Percentiles rank a stretch among this genome's conserved stretches.
Evolutionary conservation across 1,284 basidiomycete genomes (phyloP).

Genomic region (Fomitopsis betulina): DNA sequence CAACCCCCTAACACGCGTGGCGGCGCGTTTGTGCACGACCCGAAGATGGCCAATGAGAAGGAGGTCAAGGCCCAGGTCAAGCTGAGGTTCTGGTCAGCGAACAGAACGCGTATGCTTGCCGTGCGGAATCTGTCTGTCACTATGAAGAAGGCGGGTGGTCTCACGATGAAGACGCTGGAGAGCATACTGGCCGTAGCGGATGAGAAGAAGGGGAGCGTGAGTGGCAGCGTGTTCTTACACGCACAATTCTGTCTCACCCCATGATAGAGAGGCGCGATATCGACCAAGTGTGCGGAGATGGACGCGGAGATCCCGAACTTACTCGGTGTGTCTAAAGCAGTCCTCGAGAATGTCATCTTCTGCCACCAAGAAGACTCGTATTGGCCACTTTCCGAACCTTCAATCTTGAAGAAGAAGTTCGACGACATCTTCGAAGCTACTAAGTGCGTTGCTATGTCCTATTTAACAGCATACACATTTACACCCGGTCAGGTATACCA

Average conservation of each 20-base stretch:
- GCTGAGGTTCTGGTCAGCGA: conserved; percentile 88
- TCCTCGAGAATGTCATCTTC: conserved; percentile 98
- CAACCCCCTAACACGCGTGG: conserved; percentile 97
- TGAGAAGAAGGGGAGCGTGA: conserved; percentile 71
- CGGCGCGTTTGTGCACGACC: conserved; percentile 97
- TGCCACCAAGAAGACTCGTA: conserved; percentile 99
- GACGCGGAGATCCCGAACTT: conserved; percentile 90
- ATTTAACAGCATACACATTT: conserved; percentile 1
- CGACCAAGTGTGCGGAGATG: conserved; percentile 96
- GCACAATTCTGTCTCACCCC: too few species aligned
- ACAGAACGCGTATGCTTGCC: conserved; percentile 86
- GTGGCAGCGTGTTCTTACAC: conserved; percentile 14
- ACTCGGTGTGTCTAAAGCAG: conserved; percentile 95
- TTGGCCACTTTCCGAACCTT: conserved; percentile 94
- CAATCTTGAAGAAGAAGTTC: conserved; percentile 95
- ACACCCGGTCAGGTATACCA: conserved; percentile 74
- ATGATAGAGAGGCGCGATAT: conserved; percentile 77
- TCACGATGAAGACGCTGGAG: conserved; percentile 98
- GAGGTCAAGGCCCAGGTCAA: conserved; percentile 99
- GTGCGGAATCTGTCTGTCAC: conserved; percentile 92
- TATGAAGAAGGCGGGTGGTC: conserved; percentile 80
- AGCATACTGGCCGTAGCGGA: conserved; percentile 81
- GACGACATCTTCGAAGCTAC: conserved; percentile 99
- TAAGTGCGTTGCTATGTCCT: conserved; percentile 45
- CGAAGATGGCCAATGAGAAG: conserved; percentile 98